Conservation (phyloP, 768 basidiomycete genomes). For the Mycena maculata region DNA sequence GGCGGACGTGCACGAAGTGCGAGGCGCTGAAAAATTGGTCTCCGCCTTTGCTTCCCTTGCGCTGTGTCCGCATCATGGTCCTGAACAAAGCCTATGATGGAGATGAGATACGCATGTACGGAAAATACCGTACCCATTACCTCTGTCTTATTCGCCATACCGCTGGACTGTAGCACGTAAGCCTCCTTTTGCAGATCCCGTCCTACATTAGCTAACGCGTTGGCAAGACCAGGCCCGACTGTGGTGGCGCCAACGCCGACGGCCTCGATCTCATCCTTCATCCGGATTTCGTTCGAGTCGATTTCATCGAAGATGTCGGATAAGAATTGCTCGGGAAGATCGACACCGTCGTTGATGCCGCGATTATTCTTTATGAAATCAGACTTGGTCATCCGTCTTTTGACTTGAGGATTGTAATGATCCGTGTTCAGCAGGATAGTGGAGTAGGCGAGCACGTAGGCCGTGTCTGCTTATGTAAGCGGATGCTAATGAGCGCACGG, state of each 20-base stretch:
- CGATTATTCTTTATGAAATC: conserved; percentile 97
- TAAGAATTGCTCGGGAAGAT: conserved; percentile 89
- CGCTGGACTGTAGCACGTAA: conserved; percentile 94
- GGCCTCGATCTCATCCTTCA: conserved; percentile 96
- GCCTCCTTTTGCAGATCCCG: conserved; percentile 96
- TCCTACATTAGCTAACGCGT: conserved; percentile 88
- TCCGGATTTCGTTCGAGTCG: conserved; percentile 90
- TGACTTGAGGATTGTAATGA: conserved; percentile 94
- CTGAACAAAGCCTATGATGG: conserved; percentile 82
- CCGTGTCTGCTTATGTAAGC: conserved; percentile 70
- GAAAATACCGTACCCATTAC: conserved; percentile 50
- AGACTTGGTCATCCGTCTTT: conserved; percentile 90
- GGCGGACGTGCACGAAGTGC: conserved; percentile 94
- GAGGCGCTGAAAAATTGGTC: conserved; percentile 98
- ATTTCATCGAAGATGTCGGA: conserved; percentile 91
- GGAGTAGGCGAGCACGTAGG: conserved; percentile 95
- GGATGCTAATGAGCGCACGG: background rate
- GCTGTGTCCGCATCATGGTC: conserved; percentile 91
- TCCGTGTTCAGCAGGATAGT: conserved; percentile 98
- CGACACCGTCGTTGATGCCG: conserved; percentile 92
- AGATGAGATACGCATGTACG: conserved; percentile 28
- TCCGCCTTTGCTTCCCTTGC: conserved; percentile 78
- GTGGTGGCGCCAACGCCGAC: conserved; percentile 56
- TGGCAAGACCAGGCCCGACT: conserved; percentile 78
- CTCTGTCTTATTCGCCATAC: conserved; percentile 97